phyloP scores from a whole-genome alignment of 768 basidiomycete genomes.

The Astraeus odoratus region DNA sequence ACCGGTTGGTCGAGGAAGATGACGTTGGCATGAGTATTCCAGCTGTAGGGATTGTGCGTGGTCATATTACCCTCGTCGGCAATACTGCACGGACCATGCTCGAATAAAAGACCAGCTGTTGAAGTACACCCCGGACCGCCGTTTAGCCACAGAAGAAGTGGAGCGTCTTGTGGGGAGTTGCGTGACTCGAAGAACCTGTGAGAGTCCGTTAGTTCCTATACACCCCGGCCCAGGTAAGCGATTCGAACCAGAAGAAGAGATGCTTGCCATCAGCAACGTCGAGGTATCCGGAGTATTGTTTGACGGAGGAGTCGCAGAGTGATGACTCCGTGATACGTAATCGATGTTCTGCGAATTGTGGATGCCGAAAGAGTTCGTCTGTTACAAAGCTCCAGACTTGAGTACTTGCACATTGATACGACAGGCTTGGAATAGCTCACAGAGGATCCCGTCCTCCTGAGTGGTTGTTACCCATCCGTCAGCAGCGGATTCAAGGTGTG shows the following conservation, averaged over 20 bases:
- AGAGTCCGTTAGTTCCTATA: background rate
- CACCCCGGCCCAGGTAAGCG: background rate
- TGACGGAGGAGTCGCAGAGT: constrained; percentile 69
- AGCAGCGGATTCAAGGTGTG: constrained; percentile 44
- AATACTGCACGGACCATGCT: constrained; percentile 85
- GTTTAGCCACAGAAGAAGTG: constrained; percentile 85
- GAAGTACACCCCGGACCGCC: constrained; percentile 71
- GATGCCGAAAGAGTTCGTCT: constrained; percentile 60
- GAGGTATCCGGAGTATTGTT: constrained; percentile 75
- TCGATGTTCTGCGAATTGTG: constrained; percentile 43
- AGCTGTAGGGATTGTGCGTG: constrained; percentile 71
- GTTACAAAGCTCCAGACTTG: constrained; percentile 6
- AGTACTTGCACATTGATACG: background rate
- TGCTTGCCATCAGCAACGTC: constrained; percentile 76
- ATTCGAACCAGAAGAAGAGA: constrained; percentile 76
- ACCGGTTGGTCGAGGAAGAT: constrained; percentile 71
- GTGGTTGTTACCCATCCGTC: constrained; percentile 59
- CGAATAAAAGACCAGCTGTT: constrained; percentile 82
- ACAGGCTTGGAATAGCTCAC: constrained; percentile 50
- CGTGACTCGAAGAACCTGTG: constrained; percentile 87
- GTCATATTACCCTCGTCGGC: constrained; percentile 62
- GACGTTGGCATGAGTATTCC: constrained; percentile 68
- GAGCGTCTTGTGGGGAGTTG: constrained; percentile 63
- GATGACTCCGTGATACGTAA: constrained; percentile 61
- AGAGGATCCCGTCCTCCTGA: constrained; percentile 60